Base-by-base conservation (phyloP, 108 stramenopile genomes). In the Skeletonema tropicum region DNA sequence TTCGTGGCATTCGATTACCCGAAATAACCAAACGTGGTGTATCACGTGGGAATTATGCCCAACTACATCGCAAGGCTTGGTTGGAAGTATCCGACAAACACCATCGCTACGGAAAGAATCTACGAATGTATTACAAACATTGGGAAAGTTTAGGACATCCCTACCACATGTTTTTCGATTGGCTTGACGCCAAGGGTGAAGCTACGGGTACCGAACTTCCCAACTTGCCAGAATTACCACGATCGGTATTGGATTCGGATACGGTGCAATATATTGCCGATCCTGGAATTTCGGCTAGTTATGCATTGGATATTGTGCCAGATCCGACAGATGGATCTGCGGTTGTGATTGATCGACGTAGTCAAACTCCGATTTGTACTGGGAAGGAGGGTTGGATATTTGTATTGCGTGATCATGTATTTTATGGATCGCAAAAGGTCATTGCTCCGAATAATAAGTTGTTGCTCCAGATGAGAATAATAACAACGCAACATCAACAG, bases 101-200 rank as follows among this genome's bases (percentile, higher is more conserved):
- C 66, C 97, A 97, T 80, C 87, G 97, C 30, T 97, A 97, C 62
- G 94, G 92, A 25, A 97, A 97, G 71, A 94, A 97, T 71, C 82
- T 97, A 26, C 77, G 97, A 52, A 66, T 92, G 52, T 97, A 97
- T 83, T 95, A 94, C 66, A 91, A 88, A 78, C 87, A 86, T 41
- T 96, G 89, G 92, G 93, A 94, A 60, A 49, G 65, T 7, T 60
- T 90, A 33, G 90, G 89, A 25, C 86, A 86, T 80, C 93, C 93
- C 3, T 87, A 75, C 41, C 87, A 89, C 19, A 86, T 86, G 70
- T 96, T 96, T 73, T 96, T 93, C 71, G 91, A 89, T 73, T 96
- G 96, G 96, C 82, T 96, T 9, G 92, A 94, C 82, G 87, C 90
- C 19, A 90, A 90, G 46, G 93, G 93, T 10, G 89, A 89, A 64